A percentile compares a stretch with the other conserved stretches of the same genome.
These are phyloP conservation scores for Astragalus glycyphyllos DNA, from an alignment of 306 rosid genomes.

Conservation along the genomic window DNA sequence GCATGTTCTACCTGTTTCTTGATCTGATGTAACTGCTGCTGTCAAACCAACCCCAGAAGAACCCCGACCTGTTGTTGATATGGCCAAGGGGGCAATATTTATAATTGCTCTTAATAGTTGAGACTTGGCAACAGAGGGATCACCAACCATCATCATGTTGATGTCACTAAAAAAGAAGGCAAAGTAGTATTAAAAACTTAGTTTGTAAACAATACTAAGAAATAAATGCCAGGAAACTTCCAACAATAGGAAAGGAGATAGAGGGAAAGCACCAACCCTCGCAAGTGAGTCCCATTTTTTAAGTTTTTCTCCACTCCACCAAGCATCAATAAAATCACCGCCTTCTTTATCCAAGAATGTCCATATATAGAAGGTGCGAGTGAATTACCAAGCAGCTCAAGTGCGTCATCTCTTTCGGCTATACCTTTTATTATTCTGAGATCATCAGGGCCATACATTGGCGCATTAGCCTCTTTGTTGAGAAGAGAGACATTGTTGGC, in stretches of 20 bases:
- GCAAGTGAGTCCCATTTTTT: conserved; percentile 92
- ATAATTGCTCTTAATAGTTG: conserved; percentile 94
- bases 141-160: conserved; percentile 99
- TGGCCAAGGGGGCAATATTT: conserved; percentile 95
- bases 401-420: conserved; percentile 87
- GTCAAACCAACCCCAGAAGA: conserved; percentile 99
- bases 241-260: conserved; percentile 31
- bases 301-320: conserved; percentile 97
- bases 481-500: conserved; percentile 91
- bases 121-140: conserved; percentile 99
- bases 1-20: conserved; percentile 81
- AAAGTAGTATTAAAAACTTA: conserved; percentile 22
- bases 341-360: conserved; percentile 97
- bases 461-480: conserved; percentile 98
- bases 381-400: conserved; percentile 92
- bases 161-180: conserved; percentile 71
- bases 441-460: conserved; percentile 80
- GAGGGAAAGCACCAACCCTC: conserved; percentile 75
- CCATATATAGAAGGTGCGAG: conserved; percentile 98
- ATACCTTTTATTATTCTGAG: conserved; percentile 75
- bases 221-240: conserved; percentile 23
- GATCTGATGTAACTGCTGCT: conserved; percentile 99
- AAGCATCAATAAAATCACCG: conserved; percentile 92
- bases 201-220: conserved; percentile 13
- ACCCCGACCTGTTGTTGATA: conserved; percentile 98